These are phyloP conservation scores for Kazachstania psychrophila DNA, from an alignment of 805 yeast species.

Conservation along the genomic window DNA sequence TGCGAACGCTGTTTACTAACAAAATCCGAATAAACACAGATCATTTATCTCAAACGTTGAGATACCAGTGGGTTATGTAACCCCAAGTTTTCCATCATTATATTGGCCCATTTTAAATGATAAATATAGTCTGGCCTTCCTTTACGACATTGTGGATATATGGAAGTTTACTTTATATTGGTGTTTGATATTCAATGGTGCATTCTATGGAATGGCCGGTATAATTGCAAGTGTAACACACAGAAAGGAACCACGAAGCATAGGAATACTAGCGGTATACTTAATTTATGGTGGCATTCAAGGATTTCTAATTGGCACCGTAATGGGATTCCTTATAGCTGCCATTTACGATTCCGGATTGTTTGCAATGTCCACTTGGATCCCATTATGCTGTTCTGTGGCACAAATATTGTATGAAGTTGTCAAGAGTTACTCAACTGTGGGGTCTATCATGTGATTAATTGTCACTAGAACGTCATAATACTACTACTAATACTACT, in stretches of 20 bases:
- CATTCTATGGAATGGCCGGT: constrained; percentile 59
- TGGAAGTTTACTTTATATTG: constrained; percentile 80
- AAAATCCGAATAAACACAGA: too few relatives aligned
- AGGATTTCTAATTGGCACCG: constrained; percentile 64
- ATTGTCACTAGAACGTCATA: too few relatives aligned
- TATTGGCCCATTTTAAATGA: constrained; percentile 52
- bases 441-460: constrained; percentile 16
- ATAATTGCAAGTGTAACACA: constrained; percentile 46
- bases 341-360: constrained; percentile 74
- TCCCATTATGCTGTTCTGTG: constrained; percentile 76
- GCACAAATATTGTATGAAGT: constrained; percentile 60
- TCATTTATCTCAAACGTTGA: constrained; percentile 39
- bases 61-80: constrained; percentile 71
- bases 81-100: constrained; percentile 76
- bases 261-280: constrained; percentile 41
- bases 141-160: constrained; percentile 63
- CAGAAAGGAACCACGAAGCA: constrained; percentile 33
- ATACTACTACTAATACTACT: too few relatives aligned
- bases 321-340: constrained; percentile 64
- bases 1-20: too few relatives aligned
- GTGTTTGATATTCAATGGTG: constrained; percentile 61
- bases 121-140: constrained; percentile 37
- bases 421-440: constrained; percentile 34
- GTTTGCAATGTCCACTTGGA: constrained; percentile 89
- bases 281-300: constrained; percentile 47